A percentile compares a stretch with the other conserved stretches of the same genome.
phyloP scores from a whole-genome alignment of 768 basidiomycete species.

The Lactarius tabidus region DNA sequence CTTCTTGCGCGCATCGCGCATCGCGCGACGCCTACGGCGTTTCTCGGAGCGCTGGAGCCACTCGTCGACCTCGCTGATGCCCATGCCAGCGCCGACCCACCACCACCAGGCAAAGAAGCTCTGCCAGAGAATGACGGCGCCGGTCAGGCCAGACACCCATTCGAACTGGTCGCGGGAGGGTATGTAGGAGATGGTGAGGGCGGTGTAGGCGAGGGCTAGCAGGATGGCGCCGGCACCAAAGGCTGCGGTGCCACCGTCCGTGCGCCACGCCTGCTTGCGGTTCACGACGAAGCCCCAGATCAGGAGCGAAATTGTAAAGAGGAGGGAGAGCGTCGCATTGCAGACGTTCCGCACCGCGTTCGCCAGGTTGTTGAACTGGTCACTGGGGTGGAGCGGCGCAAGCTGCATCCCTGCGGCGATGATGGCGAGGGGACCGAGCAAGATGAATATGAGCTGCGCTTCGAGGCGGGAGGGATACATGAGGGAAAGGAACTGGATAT shows the following conservation, averaged over 20 bases:
- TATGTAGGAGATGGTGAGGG: conserved; percentile 85
- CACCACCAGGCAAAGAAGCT: conserved; percentile 98
- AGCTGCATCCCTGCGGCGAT: conserved; percentile 82
- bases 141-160: conserved; percentile 91
- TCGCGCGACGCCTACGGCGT: conserved; percentile 44
- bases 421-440: conserved; percentile 86
- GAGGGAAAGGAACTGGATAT: conserved; percentile 95
- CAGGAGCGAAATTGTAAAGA: conserved; percentile 85
- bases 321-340: conserved; percentile 92
- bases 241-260: conserved; percentile 92
- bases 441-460: conserved; percentile 74
- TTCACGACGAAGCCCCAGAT: conserved; percentile 94
- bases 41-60: conserved; percentile 51
- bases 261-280: conserved; percentile 88
- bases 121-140: conserved; percentile 95
- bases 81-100: conserved; percentile 96
- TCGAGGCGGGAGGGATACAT: conserved; percentile 91
- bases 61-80: conserved; percentile 66
- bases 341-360: conserved; percentile 86
- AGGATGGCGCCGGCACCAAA: conserved; percentile 83
- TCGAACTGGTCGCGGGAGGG: conserved; percentile 75
- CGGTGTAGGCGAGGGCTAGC: conserved; percentile 80
- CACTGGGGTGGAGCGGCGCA: conserved; percentile 54
- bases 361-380: conserved; percentile 40
- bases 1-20: conserved; percentile 45